Base-by-base conservation (phyloP, 257 asterid species). In the Ballota nigra region DNA sequence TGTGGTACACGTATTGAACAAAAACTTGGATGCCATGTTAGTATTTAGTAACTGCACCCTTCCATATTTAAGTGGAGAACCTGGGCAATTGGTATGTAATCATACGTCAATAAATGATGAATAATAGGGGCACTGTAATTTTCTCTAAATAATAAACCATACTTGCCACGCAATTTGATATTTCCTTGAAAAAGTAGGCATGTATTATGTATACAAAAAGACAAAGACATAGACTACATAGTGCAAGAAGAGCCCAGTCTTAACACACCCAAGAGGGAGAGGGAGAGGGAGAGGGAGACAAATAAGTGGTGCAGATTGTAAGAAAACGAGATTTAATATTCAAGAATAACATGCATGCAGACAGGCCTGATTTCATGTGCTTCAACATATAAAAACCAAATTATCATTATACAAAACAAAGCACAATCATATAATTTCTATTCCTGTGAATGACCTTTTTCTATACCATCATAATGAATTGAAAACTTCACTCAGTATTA, bases 401-500 rank as follows among this genome's bases (percentile, higher is more conserved):
- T 72, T 53, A 63, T 69, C 79, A 85, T 78, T 81, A 68, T 73
- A 84, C 83, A 80, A 40, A 62, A 71, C 74, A 71, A 53, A 53
- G 56, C 71, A 79, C 85, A 78, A 65, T 69, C 75, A 52, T 58
- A 66, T 38, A 43, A 72, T 73, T 66, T 77, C 53, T 60, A 38
- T 56, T 65, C 80, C 85, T 79, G 79, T 66, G 73, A 70, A 56
- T 81, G 52, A 68, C 66, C 59, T 55, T 67, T 81, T 68, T 82
- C 83, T 74, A 78, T 81, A 76, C 74, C 73, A 81, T 47, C 55
- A 47, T 68, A 80, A 79, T 66, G 69, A 82, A 83, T 75, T 61
- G 77, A 74, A 72, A 62, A 64, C 76, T 78, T 75, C 84, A 65
- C 68, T 71, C 64, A 65, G 71, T 81, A 75, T 18, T 53, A 53